Conservation (phyloP, 78 protist species). For the Protostelium mycophagum region DNA sequence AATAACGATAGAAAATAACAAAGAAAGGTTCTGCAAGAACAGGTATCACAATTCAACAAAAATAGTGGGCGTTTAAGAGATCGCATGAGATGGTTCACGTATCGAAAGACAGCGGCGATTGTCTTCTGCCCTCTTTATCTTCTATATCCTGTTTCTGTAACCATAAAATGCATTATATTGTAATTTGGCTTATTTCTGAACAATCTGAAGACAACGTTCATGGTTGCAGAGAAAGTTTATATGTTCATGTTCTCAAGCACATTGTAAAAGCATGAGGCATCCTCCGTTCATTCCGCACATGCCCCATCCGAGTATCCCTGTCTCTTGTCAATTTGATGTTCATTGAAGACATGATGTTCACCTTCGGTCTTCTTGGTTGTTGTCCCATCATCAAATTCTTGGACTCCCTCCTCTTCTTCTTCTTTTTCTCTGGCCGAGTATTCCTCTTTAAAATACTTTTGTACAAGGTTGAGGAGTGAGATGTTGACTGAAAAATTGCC, state of each 20-base stretch:
- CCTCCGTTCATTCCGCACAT: neutral
- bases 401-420: neutral
- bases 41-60: neutral
- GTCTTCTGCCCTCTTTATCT: neutral
- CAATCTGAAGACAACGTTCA: too few relatives aligned
- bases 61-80: neutral
- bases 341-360: neutral
- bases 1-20: neutral
- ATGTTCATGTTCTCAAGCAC: neutral
- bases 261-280: neutral
- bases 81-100: neutral
- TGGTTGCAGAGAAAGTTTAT: too few relatives aligned
- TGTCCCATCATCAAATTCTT: neutral
- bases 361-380: neutral
- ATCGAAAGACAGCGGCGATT: neutral
- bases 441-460: neutral
- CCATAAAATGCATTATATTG: too few relatives aligned
- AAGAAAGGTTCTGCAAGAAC: neutral
- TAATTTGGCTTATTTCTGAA: too few relatives aligned
- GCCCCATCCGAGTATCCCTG: neutral
- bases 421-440: neutral
- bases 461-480: neutral
- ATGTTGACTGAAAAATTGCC: neutral
- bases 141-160: neutral
- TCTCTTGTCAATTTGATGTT: too few relatives aligned